phyloP scores from a whole-genome alignment of 2,329 filamentous ascomycete species.

The Phyllosticta paracitricarpa region DNA sequence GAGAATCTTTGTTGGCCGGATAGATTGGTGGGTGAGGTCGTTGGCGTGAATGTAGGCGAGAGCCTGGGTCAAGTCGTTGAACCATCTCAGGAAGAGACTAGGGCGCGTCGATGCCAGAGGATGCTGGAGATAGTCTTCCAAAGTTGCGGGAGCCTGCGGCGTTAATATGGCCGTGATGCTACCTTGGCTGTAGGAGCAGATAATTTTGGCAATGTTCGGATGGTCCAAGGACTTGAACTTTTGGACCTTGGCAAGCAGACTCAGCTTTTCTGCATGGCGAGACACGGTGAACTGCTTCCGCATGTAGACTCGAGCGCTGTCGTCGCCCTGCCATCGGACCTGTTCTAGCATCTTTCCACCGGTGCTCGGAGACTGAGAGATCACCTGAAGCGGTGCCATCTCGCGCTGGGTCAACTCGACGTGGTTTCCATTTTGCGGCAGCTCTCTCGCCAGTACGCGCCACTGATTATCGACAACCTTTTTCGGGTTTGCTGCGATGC shows the following conservation, averaged over 20 bases:
- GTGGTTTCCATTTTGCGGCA: conserved; percentile 27
- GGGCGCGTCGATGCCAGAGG: conserved; percentile 24
- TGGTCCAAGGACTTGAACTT: conserved; percentile 29
- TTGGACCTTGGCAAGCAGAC: conserved; percentile 27
- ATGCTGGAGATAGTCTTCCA: conserved; percentile 28
- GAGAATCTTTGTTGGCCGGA: conserved; percentile 30
- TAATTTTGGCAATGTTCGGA: conserved; percentile 27
- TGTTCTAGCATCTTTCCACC: conserved; percentile 25
- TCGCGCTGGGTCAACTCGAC: conserved; percentile 28
- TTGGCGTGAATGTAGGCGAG: conserved; percentile 27
- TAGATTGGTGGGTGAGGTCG: conserved; percentile 26
- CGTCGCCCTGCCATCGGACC: conserved; percentile 25
- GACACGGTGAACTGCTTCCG: conserved; percentile 28
- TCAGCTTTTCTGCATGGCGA: conserved; percentile 25
- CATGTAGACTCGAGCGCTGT: conserved; percentile 25
- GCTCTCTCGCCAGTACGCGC: conserved; percentile 30
- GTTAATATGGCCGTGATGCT: conserved; percentile 27
- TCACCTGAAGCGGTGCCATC: conserved; percentile 25
- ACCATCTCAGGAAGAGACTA: conserved; percentile 29
- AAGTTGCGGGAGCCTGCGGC: conserved; percentile 23
- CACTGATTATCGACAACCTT: conserved; percentile 31
- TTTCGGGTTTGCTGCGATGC: conserved; percentile 28
- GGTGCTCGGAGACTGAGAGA: conserved; percentile 16
- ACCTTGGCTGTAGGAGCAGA: conserved; percentile 29
- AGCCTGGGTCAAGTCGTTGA: conserved; percentile 29